Percentiles rank a stretch among this genome's conserved stretches.
These are phyloP conservation scores for Panaeolus cyanescens DNA, from an alignment of 768 basidiomycete species.

Conservation along the genomic window DNA sequence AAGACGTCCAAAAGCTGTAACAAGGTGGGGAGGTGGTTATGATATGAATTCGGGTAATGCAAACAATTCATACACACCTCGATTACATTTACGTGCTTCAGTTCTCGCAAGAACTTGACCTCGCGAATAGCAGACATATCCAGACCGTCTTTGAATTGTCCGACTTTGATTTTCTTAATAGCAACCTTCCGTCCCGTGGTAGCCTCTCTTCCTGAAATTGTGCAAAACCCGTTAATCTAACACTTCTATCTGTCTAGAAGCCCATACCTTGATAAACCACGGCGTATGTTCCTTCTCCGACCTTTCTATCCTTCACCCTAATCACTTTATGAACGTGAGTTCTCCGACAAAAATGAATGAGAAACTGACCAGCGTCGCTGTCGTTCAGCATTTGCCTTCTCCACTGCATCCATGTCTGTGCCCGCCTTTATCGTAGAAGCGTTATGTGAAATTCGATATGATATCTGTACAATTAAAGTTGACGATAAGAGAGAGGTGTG, in stretches of 20 bases:
- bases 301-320: conserved; percentile 81
- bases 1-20: conserved; percentile 94
- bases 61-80: conserved; percentile 53
- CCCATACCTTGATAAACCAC: conserved; percentile 87
- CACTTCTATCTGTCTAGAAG: neutral
- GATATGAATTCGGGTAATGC: neutral
- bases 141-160: conserved; percentile 95
- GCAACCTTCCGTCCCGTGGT: conserved; percentile 84
- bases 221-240: neutral
- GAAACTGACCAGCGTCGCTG: conserved; percentile 39
- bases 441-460: neutral
- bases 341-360: neutral
- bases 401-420: conserved; percentile 74
- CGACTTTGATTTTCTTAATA: conserved; percentile 98
- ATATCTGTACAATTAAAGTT: neutral
- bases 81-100: conserved; percentile 94
- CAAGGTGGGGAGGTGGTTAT: neutral
- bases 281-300: conserved; percentile 93
- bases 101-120: conserved; percentile 94
- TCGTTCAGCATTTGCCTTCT: conserved; percentile 72
- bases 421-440: neutral
- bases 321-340: conserved; percentile 1
- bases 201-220: conserved; percentile 59
- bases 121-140: conserved; percentile 99
- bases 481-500: neutral